Conservation (phyloP, 2,329 filamentous ascomycete species). For the Curvularia sp. region DNA sequence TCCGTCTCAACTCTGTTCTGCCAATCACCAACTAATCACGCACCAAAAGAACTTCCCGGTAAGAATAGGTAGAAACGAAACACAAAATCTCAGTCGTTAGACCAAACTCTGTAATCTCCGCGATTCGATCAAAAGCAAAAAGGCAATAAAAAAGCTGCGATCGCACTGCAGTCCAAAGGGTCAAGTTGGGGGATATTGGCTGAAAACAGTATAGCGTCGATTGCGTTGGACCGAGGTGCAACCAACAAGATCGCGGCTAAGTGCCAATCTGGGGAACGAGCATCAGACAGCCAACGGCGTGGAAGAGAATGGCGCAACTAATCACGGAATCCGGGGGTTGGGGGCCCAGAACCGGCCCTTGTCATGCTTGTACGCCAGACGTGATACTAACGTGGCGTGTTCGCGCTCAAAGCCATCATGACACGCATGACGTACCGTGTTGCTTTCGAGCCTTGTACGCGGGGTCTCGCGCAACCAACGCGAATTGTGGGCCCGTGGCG, state of each 20-base stretch:
- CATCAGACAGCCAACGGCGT: not conserved
- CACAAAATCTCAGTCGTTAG: not conserved
- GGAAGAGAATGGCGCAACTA: not conserved
- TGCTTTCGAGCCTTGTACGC: slow-evolving; percentile 2
- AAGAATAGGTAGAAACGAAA: no score
- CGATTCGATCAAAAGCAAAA: not conserved
- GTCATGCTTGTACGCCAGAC: slow-evolving; percentile 1
- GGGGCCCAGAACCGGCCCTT: not conserved
- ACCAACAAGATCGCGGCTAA: not conserved
- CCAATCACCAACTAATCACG: no score
- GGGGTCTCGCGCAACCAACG: not conserved
- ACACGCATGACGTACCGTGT: slow-evolving; percentile 19
- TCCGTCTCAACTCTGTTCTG: no score
- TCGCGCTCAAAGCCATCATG: slow-evolving; percentile 9
- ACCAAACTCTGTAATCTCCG: not conserved
- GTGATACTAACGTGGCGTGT: slow-evolving; percentile 13
- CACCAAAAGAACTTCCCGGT: no score
- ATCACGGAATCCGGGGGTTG: not conserved
- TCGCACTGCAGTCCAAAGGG: slow-evolving; percentile 3
- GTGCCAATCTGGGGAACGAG: not conserved
- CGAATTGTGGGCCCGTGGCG: not conserved
- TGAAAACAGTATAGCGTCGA: slow-evolving; percentile 17
- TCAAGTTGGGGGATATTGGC: not conserved
- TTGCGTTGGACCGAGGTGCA: slow-evolving; percentile 10
- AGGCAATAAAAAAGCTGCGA: slow-evolving; percentile 5